A percentile compares a stretch with the other conserved stretches of the same genome.
Conservation (phyloP, 495 filamentous ascomycete genomes). For the Penicillium diatomitis region DNA sequence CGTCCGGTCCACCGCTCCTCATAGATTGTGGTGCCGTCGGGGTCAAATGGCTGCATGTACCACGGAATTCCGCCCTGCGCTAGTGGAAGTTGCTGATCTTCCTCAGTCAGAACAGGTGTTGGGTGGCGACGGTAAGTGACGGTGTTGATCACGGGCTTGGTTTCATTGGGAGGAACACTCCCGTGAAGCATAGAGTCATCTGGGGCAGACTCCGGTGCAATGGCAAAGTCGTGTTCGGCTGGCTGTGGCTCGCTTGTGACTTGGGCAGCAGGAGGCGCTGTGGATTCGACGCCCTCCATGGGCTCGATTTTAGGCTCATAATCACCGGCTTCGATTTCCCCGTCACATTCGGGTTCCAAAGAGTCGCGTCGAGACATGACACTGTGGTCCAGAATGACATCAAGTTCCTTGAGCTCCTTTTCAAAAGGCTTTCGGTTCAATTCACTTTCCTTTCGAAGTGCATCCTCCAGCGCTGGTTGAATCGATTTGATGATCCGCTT, state of each 20-base stretch:
- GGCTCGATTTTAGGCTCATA: conserved; percentile 4
- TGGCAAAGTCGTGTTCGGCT: background rate
- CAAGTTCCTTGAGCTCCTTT: conserved; percentile 60
- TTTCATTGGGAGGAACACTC: conserved; percentile 4
- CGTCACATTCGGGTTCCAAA: conserved; percentile 19
- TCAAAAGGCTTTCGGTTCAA: conserved; percentile 61
- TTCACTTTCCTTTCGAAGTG: conserved; percentile 70
- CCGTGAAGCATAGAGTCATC: conserved; percentile 9
- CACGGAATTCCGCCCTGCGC: conserved; percentile 72
- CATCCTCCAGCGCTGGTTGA: conserved; percentile 66
- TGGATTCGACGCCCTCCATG: conserved; percentile 15
- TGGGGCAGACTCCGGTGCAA: background rate
- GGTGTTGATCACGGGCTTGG: conserved; percentile 4
- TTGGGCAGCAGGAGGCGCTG: background rate
- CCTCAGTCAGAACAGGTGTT: conserved; percentile 22
- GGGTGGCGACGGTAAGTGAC: conserved; percentile 13
- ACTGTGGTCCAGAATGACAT: conserved; percentile 56
- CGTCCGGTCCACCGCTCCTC: conserved; percentile 72
- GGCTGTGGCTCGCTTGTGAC: background rate
- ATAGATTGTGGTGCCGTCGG: conserved; percentile 62
- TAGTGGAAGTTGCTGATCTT: conserved; percentile 47
- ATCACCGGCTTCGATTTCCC: conserved; percentile 10
- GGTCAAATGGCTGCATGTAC: conserved; percentile 80
- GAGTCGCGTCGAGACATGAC: conserved; percentile 36
- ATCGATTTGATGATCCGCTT: conserved; percentile 78